phyloP scores from a whole-genome alignment of 805 yeast genomes.

The Saturnispora saitoi region DNA sequence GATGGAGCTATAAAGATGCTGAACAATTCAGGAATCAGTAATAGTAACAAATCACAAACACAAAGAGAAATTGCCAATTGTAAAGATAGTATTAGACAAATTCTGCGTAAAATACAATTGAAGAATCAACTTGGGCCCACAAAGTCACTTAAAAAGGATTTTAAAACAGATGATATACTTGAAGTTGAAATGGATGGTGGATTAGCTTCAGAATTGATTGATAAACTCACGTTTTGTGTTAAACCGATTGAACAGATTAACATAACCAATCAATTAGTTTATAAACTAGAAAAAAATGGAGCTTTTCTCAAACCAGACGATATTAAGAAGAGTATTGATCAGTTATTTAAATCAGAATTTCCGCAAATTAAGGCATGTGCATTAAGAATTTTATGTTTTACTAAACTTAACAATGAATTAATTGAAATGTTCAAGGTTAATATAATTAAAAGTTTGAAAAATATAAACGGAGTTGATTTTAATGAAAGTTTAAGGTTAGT shows the following conservation, averaged over 20 bases:
- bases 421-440: slow-evolving; percentile 3
- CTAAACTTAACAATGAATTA: background rate
- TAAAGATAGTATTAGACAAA: slow-evolving; percentile 3
- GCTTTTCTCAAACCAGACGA: background rate
- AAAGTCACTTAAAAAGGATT: background rate
- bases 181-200: background rate
- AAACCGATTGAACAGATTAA: slow-evolving; percentile 5
- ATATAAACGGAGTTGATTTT: slow-evolving; percentile 6
- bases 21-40: background rate
- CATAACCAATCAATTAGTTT: slow-evolving; percentile 8
- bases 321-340: background rate
- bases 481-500: slow-evolving; percentile 11
- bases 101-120: slow-evolving; percentile 3
- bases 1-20: slow-evolving; percentile 7
- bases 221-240: background rate
- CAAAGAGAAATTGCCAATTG: slow-evolving; percentile 8
- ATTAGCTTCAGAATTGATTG: background rate
- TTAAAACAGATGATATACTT: background rate
- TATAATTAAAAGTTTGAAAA: background rate
- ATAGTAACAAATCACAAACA: slow-evolving; percentile 3
- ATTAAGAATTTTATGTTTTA: slow-evolving; percentile 9
- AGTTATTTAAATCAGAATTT: slow-evolving; percentile 6
- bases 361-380: slow-evolving; percentile 8
- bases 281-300: background rate
- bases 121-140: background rate